Base-by-base conservation (phyloP, 208 protist genomes). In the Acanthamoeba divionensis region DNA sequence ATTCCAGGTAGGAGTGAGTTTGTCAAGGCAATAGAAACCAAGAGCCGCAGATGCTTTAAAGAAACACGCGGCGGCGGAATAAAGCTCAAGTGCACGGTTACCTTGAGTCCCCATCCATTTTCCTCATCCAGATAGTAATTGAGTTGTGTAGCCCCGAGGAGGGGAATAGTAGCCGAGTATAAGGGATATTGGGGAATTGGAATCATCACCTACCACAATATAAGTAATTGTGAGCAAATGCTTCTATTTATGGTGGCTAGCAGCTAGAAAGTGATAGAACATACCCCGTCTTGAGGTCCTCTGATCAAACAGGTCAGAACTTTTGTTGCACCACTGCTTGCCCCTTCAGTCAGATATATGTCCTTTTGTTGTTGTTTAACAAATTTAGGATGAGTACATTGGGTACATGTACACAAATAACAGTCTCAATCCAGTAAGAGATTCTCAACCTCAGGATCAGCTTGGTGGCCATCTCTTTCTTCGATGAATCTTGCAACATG, bases 101-200 rank as follows among this genome's bases (percentile, higher is more conserved):
- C 90, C 47, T 93, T 26, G 26, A 99, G 80, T 13, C 73, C 71
- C 98, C 99, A 99, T 21, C 93, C 92, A 8, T 96, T 91, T 29
- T 94, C 62, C 92, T 99, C 98, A 69, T 98, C 91, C 1, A 99
- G 95, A 69, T 98, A 98, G 92, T 99, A 99, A 26, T 93, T 92
- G 26, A 99, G 96, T 71, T 91, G 80, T 10, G 44, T 92, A 57
- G 98, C 99, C 31, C 97, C 96, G 29, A 98, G 93, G 9, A 99
- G 91, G 13, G 97, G 91, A 75, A 99, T 96, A 79, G 98, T 95
- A 6, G 98, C 99, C 54, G 97, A 98, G 95, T 99, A 99, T 8
- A 99, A 93, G 71, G 99, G 99, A 94, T 99, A 99, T 95, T 99
- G 98, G 75, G 99, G 99, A 65, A 99, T 98, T 18, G 99, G 99